Evolutionary conservation across 495 filamentous ascomycete species (phyloP), one percentile per base, ranked within the genome.

Genomic region (Parathielavia hyrcaniae): DNA sequence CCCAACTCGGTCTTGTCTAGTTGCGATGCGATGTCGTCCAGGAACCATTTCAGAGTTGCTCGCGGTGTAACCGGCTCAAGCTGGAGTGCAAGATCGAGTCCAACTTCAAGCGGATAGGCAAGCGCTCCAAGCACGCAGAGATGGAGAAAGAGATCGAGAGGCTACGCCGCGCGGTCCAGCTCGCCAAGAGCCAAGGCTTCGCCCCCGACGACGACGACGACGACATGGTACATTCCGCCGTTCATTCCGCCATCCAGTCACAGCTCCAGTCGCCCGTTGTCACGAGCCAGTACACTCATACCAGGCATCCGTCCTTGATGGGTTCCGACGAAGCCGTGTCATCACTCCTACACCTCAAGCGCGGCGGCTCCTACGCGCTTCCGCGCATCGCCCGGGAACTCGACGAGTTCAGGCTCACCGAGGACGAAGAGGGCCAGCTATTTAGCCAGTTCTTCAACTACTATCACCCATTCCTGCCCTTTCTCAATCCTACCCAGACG

Each of bases 81-180:
- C 87, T 96, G 57, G 82, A 85, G 23, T 97, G 91, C 79, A 90
- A 90, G 65, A 95, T 97, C 69, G 89, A 95, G 69, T 88, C 87
- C 59, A 91, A 91, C 67, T 97, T 97, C 75, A 95, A 93, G 74
- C 87, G 91, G 50, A 79, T 95, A 36, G 91, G 89, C 52, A 97
- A 97, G 77, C 84, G 91, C 49, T 89, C 83, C 58, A 88, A 88
- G 64, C 90, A 95, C 72, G 89, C 89, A 47, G 91, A 95, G 71
- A 95, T 95, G 90, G 90, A 93, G 68, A 88, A 86, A 73, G 85
- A 90, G 75, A 84, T 90, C 62, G 85, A 86, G 49, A 75, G 73
- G 55, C 68, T 77, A 53, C 73, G 74, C 45, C 72, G 69, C 32
- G 78, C 69, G 59, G 73, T 81, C 48, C 69, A 76, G 50, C 66